Base-by-base conservation (phyloP, 805 yeast genomes). In the Osmozyma mogii region DNA sequence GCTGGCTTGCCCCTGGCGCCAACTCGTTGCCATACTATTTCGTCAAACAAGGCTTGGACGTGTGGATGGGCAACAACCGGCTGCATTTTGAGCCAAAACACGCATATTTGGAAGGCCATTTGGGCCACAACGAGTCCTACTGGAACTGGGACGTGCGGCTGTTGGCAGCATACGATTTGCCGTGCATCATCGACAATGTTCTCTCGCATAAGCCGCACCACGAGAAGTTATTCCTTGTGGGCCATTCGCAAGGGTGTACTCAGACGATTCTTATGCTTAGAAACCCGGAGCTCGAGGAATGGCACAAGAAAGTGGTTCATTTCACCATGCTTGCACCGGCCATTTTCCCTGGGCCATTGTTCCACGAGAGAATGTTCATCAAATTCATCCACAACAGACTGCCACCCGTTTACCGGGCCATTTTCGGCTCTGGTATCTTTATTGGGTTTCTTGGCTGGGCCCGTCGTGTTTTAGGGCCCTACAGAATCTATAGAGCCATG, bases 101-200 rank as follows among this genome's bases (percentile, higher is more conserved):
- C 58, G 38, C 50, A 5, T 30, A 28, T 9, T 41, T 36, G 17
- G 36, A 40, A 16, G 65, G 66, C 1, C 56, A 59, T 27, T 50
- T 63, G 28, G 53, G 63, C 35, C 53, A 53, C 33, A 66, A 61
- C 37, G 58, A 62, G 21, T 45, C 61, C 29, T 82, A 81, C 75
- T 89, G 98, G 98, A 77, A 82, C 41, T 89, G 98, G 98, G 89
- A 84, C 47, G 68, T 92, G 29, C 56, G 67, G n/a, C 89, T 84
- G 26, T 74, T 92, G 77, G 89, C 88, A 0, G 64, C 66, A 34
- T 72, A 62, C 45, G 98, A 89, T 51, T 54, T 92, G 24, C 82
- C 94, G 1, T 66, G 83, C 12, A 60, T 89, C 55, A 64, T 88
- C 6, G 71, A 77, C 20, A 67, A 69, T 32, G 79, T 87, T 1